Percentiles rank a stretch among this genome's conserved stretches.
Evolutionary conservation across 306 rosid species (phyloP).

Genomic region (Carpinus viminea): DNA sequence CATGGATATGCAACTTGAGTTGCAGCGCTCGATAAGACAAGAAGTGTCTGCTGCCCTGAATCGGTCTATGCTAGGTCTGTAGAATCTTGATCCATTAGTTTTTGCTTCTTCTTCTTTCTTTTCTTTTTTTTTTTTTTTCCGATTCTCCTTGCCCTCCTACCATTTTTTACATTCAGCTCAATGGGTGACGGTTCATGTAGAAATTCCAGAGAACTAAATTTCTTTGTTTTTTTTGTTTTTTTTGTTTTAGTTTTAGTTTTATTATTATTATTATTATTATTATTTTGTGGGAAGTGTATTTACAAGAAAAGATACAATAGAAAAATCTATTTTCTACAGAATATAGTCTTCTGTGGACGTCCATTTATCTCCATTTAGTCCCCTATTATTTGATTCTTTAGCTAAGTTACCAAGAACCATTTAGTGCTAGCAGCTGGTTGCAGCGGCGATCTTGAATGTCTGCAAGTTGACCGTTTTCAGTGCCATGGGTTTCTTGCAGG

Average conservation of each 20-base stretch:
- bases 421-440: not conserved
- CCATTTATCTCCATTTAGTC: not conserved
- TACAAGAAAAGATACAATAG: too few species aligned
- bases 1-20: conserved; percentile 99
- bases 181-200: not conserved
- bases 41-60: conserved; percentile 97
- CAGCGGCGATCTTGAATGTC: not conserved
- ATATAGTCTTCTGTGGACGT: not conserved
- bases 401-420: not conserved
- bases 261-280: too few species aligned
- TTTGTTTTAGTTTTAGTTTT: too few species aligned
- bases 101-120: not conserved
- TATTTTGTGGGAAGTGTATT: too few species aligned
- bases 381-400: not conserved
- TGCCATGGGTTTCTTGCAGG: conserved; percentile 45
- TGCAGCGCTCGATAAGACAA: conserved; percentile 93
- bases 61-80: conserved; percentile 73
- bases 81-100: conserved; percentile 3
- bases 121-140: not conserved
- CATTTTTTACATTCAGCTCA: not conserved
- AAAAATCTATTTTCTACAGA: not conserved
- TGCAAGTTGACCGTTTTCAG: not conserved
- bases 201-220: not conserved
- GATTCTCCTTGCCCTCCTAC: not conserved
- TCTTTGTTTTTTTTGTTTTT: too few species aligned